Conservation (phyloP, 2,329 filamentous ascomycete genomes). For the Paraconiothyrium brasiliense region DNA sequence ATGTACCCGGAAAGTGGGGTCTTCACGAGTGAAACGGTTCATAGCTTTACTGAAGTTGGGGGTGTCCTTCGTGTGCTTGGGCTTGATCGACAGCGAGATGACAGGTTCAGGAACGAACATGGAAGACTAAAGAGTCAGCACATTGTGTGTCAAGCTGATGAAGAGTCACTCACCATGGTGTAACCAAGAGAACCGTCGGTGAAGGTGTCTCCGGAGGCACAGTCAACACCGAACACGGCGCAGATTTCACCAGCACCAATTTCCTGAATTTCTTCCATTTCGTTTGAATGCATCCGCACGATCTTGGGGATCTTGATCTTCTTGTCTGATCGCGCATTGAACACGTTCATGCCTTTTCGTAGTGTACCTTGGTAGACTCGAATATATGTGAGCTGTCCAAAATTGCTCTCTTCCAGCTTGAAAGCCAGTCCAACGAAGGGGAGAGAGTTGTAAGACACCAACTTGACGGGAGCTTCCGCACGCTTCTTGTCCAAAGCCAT, state of each 20-base stretch:
- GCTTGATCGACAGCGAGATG: constrained; percentile 97
- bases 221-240: constrained; percentile 97
- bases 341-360: constrained; percentile 87
- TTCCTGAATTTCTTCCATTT: constrained; percentile 96
- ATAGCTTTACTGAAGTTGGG: constrained; percentile 98
- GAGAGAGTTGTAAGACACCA: constrained; percentile 91
- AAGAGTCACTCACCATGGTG: constrained; percentile 70
- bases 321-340: constrained; percentile 93
- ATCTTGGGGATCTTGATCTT: constrained; percentile 97
- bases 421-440: constrained; percentile 97
- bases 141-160: constrained; percentile 8
- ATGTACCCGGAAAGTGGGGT: constrained; percentile 95
- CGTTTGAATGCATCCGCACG: constrained; percentile 98
- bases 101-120: constrained; percentile 99
- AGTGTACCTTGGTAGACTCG: constrained; percentile 96
- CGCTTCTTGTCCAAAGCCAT: constrained; percentile 84
- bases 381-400: constrained; percentile 97
- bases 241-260: constrained; percentile 98
- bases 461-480: constrained; percentile 80
- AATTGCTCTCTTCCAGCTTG: constrained; percentile 99
- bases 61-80: constrained; percentile 90
- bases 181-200: constrained; percentile 93
- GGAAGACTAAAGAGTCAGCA: constrained; percentile 64
- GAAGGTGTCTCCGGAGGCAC: constrained; percentile 97
- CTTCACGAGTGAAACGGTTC: constrained; percentile 97